phyloP scores from a whole-genome alignment of 768 basidiomycete genomes.

The Tricholoma sp. region DNA sequence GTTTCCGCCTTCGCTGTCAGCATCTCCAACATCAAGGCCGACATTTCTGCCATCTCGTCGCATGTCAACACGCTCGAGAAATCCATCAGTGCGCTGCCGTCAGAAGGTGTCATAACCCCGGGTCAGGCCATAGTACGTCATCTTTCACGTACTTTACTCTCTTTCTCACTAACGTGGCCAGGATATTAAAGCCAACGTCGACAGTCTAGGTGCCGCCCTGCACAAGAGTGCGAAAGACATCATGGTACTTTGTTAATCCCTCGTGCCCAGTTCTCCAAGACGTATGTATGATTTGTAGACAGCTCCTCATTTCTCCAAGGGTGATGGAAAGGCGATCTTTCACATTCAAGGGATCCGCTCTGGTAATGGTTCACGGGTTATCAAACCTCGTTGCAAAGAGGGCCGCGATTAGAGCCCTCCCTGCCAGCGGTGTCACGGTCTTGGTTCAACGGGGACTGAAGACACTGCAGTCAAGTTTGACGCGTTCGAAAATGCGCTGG shows the following conservation, averaged over 20 bases:
- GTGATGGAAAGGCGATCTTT: conserved; percentile 22
- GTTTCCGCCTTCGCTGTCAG: conserved; percentile 3
- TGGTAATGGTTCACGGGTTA: conserved; percentile 15
- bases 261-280: neutral
- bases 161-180: neutral
- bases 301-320: conserved; percentile 7
- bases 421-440: conserved; percentile 5
- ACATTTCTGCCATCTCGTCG: neutral
- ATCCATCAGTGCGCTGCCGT: conserved; percentile 4
- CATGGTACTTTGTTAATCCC: neutral
- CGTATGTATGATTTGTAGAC: neutral
- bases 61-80: conserved; percentile 4
- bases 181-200: conserved; percentile 22
- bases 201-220: conserved; percentile 14
- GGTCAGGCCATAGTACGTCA: conserved; percentile 21
- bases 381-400: conserved; percentile 21
- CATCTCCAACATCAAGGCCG: conserved; percentile 8
- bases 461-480: neutral
- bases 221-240: conserved; percentile 14
- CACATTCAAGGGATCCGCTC: conserved; percentile 12
- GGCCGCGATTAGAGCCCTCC: conserved; percentile 17
- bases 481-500: conserved; percentile 1
- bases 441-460: conserved; percentile 1
- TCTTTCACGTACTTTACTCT: neutral
- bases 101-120: conserved; percentile 18